These are phyloP conservation scores for Psilocybe tampanensis DNA, from an alignment of 768 basidiomycete genomes.

Conservation along the genomic window DNA sequence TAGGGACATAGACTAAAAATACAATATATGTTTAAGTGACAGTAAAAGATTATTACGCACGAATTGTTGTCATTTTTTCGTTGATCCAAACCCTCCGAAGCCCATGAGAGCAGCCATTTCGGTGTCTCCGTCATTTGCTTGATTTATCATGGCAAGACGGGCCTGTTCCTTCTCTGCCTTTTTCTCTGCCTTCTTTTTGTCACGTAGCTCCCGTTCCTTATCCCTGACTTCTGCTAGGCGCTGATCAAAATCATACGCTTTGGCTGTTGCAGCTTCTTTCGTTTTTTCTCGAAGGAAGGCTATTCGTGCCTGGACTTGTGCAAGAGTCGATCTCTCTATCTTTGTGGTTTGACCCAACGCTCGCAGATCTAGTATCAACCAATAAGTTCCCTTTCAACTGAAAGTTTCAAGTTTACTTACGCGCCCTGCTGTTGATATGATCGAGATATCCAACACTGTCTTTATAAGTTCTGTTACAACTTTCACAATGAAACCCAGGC, in stretches of 20 bases:
- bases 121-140: conserved; percentile 48
- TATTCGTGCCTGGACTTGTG: conserved; percentile 92
- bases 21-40: conserved; percentile 16
- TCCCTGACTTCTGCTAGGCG: conserved; percentile 82
- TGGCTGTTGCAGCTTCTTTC: conserved; percentile 77
- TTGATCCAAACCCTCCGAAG: conserved; percentile 86
- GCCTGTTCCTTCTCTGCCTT: conserved; percentile 77
- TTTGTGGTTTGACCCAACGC: conserved; percentile 95
- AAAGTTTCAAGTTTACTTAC: conserved; percentile 53
- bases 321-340: conserved; percentile 85
- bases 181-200: conserved; percentile 77
- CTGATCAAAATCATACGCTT: conserved; percentile 93
- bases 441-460: conserved; percentile 94
- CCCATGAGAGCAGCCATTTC: conserved; percentile 89
- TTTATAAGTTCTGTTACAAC: conserved; percentile 90
- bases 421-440: conserved; percentile 92
- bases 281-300: conserved; percentile 86
- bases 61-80: conserved; percentile 63
- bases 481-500: conserved; percentile 93
- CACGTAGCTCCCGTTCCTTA: conserved; percentile 66
- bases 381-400: not conserved
- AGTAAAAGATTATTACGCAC: conserved; percentile 22
- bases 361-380: conserved; percentile 69
- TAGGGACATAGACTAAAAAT: conserved; percentile 23
- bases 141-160: conserved; percentile 64